phyloP scores from a whole-genome alignment of 768 basidiomycete genomes.

The Tephrocybe sp. region DNA sequence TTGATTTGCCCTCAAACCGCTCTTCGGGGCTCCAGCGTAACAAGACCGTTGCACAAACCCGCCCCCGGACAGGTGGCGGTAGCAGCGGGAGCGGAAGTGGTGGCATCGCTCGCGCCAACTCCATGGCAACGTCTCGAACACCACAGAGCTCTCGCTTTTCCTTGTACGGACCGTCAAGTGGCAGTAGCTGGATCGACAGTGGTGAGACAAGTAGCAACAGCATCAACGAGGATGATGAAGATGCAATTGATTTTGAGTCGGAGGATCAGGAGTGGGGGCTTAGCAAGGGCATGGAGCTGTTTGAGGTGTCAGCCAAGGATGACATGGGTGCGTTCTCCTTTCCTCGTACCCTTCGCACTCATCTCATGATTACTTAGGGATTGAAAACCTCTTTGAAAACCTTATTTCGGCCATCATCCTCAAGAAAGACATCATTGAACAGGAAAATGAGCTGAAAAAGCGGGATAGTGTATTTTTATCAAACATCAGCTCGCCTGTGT shows the following conservation, averaged over 20 bases:
- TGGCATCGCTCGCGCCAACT: slow-evolving; percentile 44
- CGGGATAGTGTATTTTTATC: slow-evolving; percentile 84
- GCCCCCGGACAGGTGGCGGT: slow-evolving; percentile 46
- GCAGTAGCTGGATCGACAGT: slow-evolving; percentile 54
- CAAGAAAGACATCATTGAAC: slow-evolving; percentile 77
- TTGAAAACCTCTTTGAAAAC: slow-evolving; percentile 75
- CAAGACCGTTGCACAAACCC: slow-evolving; percentile 44
- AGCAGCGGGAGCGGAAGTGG: slow-evolving; percentile 6
- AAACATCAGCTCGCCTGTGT: slow-evolving; percentile 60
- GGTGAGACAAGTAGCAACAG: slow-evolving; percentile 67
- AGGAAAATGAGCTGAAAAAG: slow-evolving; percentile 76
- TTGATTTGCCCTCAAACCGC: slow-evolving; percentile 58
- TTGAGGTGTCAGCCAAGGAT: slow-evolving; percentile 92
- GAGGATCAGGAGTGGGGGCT: slow-evolving; percentile 74
- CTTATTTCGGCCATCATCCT: slow-evolving; percentile 80
- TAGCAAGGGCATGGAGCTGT: slow-evolving; percentile 82
- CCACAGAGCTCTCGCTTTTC: slow-evolving; percentile 62
- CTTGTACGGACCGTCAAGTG: slow-evolving; percentile 49
- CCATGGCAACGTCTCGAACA: slow-evolving; percentile 41
- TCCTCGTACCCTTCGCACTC: slow-evolving; percentile 9
- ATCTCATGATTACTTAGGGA: slow-evolving; percentile 48
- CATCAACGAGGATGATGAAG: slow-evolving; percentile 64
- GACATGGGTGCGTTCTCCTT: slow-evolving; percentile 60
- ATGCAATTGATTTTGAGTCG: slow-evolving; percentile 43
- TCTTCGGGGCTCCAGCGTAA: slow-evolving; percentile 53